Percentiles rank a stretch among this genome's conserved stretches.
These are phyloP conservation scores for Vaccinium myrtillus DNA, from an alignment of 148 eudicot species.

Conservation along the genomic window DNA sequence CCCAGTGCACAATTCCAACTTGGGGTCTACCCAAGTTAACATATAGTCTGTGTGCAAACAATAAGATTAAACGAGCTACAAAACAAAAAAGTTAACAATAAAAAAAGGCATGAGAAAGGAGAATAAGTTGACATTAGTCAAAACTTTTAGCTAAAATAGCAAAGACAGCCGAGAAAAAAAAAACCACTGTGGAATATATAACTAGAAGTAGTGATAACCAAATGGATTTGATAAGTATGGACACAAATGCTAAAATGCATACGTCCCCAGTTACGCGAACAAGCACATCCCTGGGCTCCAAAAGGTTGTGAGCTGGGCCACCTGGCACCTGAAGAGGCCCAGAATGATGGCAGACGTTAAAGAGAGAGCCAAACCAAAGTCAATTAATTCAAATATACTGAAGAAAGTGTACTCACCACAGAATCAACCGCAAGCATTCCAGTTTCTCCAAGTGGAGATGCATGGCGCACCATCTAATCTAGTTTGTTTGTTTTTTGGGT, in stretches of 20 bases:
- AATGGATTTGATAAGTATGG: not conserved
- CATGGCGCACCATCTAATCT: conserved; percentile 79
- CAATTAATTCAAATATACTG: not conserved
- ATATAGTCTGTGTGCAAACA: not conserved
- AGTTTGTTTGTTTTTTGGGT: not conserved
- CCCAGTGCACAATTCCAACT: not conserved
- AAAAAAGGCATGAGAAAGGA: not conserved
- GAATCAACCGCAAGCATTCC: conserved; percentile 99
- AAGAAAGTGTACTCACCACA: conserved; percentile 57
- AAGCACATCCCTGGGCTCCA: conserved; percentile 99
- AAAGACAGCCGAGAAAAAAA: not conserved
- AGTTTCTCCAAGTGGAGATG: conserved; percentile 86
- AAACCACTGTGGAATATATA: not conserved
- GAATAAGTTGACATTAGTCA: not conserved
- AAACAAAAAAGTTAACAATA: not conserved
- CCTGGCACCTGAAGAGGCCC: conserved; percentile 82
- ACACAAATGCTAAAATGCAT: conserved; percentile 19
- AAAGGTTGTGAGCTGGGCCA: conserved; percentile 79
- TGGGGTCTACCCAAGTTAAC: not conserved
- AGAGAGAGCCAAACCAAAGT: not conserved
- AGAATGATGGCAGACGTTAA: conserved; percentile 1
- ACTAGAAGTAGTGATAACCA: not conserved
- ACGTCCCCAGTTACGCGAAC: conserved; percentile 81
- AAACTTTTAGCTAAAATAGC: not conserved
- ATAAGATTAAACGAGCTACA: not conserved